Conservation (phyloP, 73 alveolate genomes). For the Uronychia binucleata region DNA sequence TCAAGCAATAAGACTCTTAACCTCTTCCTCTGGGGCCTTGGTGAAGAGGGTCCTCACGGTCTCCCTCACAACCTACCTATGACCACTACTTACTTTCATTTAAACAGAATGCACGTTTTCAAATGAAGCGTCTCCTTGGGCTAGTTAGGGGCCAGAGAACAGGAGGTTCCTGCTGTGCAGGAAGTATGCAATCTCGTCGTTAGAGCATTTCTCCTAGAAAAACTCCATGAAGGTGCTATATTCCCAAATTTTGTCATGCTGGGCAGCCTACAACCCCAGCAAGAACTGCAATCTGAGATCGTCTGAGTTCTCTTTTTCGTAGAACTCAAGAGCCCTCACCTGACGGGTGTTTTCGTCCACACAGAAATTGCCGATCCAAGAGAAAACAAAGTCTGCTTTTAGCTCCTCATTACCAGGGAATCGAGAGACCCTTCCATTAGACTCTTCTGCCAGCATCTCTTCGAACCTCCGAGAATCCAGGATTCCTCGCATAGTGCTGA, state of each 20-base stretch:
- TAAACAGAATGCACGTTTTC: conserved; percentile 16
- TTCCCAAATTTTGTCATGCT: conserved; percentile 75
- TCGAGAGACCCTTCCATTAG: conserved; percentile 11
- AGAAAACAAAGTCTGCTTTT: conserved; percentile 58
- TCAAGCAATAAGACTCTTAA: not conserved
- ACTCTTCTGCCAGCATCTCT: conserved; percentile 21
- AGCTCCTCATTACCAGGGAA: conserved; percentile 18
- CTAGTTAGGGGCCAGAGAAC: conserved; percentile 73
- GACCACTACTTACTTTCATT: not conserved
- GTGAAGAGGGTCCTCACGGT: not conserved
- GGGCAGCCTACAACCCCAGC: conserved; percentile 52
- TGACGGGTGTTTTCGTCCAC: conserved; percentile 51
- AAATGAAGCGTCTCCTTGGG: not conserved
- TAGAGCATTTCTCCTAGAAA: conserved; percentile 63
- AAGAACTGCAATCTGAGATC: conserved; percentile 56
- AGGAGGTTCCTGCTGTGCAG: conserved; percentile 73
- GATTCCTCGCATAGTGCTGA: conserved; percentile 63
- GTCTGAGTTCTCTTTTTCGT: conserved; percentile 69
- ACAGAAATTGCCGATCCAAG: conserved; percentile 72
- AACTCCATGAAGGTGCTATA: conserved; percentile 75
- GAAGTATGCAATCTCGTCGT: conserved; percentile 76
- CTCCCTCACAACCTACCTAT: not conserved
- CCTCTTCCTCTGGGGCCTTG: not conserved
- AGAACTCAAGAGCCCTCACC: conserved; percentile 63
- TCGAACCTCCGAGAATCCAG: conserved; percentile 55